These are phyloP conservation scores for Backusella mclennaniae DNA, from an alignment of 192 early-diverging fungal species.

Conservation along the genomic window DNA sequence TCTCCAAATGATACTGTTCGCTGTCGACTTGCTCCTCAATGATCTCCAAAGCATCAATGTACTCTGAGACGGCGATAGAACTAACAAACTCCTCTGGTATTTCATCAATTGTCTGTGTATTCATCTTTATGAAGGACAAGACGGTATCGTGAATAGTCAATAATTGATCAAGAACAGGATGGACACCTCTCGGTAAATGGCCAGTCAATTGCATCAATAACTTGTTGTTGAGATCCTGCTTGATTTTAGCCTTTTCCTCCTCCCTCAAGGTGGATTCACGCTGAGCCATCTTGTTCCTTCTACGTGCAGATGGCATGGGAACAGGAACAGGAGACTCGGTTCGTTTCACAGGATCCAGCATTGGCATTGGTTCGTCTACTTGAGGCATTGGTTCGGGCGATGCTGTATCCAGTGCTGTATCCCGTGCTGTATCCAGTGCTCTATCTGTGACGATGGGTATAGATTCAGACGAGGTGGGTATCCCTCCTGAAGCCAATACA, in stretches of 20 bases:
- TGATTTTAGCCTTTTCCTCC: slow-evolving; percentile 33
- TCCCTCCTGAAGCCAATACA: slow-evolving; percentile 33
- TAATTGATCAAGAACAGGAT: slow-evolving; percentile 30
- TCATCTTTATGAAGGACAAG: slow-evolving; percentile 27
- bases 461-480: slow-evolving; percentile 13
- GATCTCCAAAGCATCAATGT: slow-evolving; percentile 24
- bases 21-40: slow-evolving; percentile 24
- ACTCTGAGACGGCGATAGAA: slow-evolving; percentile 18
- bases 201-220: slow-evolving; percentile 36
- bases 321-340: neutral
- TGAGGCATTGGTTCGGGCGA: neutral
- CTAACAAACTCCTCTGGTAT: slow-evolving; percentile 25
- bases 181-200: slow-evolving; percentile 33
- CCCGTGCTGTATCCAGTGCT: neutral
- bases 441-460: neutral
- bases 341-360: neutral
- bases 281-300: slow-evolving; percentile 21
- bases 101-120: slow-evolving; percentile 18
- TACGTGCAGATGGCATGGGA: slow-evolving; percentile 8
- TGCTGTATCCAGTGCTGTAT: neutral
- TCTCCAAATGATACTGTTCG: neutral
- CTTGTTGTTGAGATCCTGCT: slow-evolving; percentile 22
- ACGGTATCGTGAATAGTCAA: slow-evolving; percentile 30
- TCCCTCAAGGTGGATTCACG: slow-evolving; percentile 28
- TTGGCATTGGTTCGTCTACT: neutral